Evolutionary conservation across 2,329 filamentous ascomycete genomes (phyloP), one percentile per base, ranked within the genome.

Genomic region (Arthrobotrys conoides): DNA sequence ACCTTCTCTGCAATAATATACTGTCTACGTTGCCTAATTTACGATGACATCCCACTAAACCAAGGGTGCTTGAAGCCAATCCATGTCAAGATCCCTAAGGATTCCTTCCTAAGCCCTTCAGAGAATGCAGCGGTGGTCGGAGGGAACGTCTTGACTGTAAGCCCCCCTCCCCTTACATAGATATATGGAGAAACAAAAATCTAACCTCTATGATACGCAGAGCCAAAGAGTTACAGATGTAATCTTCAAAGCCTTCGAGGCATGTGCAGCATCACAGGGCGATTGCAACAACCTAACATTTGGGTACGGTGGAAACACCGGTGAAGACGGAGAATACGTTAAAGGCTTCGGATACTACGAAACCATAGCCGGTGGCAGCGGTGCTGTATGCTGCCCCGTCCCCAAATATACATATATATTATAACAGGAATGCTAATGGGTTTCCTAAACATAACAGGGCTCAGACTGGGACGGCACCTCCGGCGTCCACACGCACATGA

Each of bases 1-100:
- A 94, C 92, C 0, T 93, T 92, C 85, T 92, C 89, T 41, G 93
- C 92, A 63, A 94, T 96, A 82, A 95, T 96, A 83, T 96, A 96
- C 87, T 93, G 91, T 81, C 87, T 96, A 12, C 90, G 93, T 55
- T 93, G 91, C 82, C 87, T 97, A 73, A 93, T 96, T 82, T 90
- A 89, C 44, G 89, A 93, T 80, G 92, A 95, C 81, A 94, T 96
- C 14, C 93, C 93, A 0, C 88, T 96, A 3, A 96, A 96, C 85
- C 93, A 96, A 84, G 93, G 93, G 80, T 96, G 93, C 80, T 86
- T 96, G 1, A 89, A 89, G 63, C 93, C 93, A 0, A 92, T 96
- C 81, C 88, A 90, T 68, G 91, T 96, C 82, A 87, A 87, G 57
- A 93, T 95, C 64, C 92, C 93, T 0, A 88, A 89, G 6, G 89